phyloP scores from a whole-genome alignment of 306 rosid genomes.

The Chamaecrista fasciculata region DNA sequence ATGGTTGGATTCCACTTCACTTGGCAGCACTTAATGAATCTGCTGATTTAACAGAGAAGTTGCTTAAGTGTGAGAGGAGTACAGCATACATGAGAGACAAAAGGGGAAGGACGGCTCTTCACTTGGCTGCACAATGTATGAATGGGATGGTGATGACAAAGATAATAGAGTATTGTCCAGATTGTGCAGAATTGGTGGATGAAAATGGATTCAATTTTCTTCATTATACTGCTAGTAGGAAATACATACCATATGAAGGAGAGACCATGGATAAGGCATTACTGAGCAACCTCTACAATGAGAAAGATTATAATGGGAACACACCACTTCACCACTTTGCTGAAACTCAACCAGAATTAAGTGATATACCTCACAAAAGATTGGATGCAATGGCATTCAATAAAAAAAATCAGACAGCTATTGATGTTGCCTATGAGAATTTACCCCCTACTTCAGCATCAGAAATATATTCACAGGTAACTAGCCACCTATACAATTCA shows the following conservation, averaged over 20 bases:
- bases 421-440: background rate
- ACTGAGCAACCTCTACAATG: background rate
- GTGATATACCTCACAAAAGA: background rate
- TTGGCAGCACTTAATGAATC: background rate
- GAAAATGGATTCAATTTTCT: background rate
- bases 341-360: too few species aligned
- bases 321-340: background rate
- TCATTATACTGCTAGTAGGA: too few species aligned
- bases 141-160: background rate
- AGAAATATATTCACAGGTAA: background rate
- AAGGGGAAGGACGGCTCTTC: background rate
- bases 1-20: background rate
- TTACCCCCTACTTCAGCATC: too few species aligned
- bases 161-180: background rate
- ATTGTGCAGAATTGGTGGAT: slow-evolving; percentile 3
- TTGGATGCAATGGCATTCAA: background rate
- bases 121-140: background rate
- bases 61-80: background rate
- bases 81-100: background rate
- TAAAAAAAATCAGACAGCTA: background rate
- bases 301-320: background rate
- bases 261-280: background rate
- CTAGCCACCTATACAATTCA: too few species aligned
- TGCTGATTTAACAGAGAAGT: background rate
- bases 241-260: too few species aligned